Conservation (phyloP, 2,329 filamentous ascomycete genomes). For the Phialophora chinensis region DNA sequence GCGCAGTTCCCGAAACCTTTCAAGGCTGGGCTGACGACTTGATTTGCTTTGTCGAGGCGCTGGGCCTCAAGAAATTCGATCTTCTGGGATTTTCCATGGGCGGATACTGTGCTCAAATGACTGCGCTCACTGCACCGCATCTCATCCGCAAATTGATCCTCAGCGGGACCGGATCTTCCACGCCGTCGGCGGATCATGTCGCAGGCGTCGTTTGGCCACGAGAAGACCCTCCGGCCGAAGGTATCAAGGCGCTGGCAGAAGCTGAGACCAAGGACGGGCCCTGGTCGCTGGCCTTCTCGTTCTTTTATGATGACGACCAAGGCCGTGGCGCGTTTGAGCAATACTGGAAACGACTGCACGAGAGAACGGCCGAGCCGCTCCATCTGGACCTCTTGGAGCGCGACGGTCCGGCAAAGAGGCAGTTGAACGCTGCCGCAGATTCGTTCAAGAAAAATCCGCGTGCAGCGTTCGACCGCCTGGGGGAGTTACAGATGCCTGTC, state of each 20-base stretch:
- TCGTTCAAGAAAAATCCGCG: constrained; percentile 17
- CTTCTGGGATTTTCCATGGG: constrained; percentile 33
- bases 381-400: constrained; percentile 23
- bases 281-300: constrained; percentile 23
- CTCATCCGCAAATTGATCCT: constrained; percentile 29
- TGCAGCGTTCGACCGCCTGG: constrained; percentile 26
- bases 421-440: constrained; percentile 19
- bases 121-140: constrained; percentile 27
- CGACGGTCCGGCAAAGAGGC: constrained; percentile 19
- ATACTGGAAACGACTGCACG: constrained; percentile 25
- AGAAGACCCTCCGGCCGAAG: constrained; percentile 16
- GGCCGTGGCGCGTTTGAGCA: constrained; percentile 23
- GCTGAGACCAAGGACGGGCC: constrained; percentile 22
- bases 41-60: constrained; percentile 28
- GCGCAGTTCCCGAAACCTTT: constrained; percentile 29
- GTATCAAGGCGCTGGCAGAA: constrained; percentile 14
- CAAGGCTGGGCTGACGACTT: constrained; percentile 30
- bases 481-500: constrained; percentile 29
- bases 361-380: constrained; percentile 28
- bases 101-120: constrained; percentile 27
- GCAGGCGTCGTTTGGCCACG: constrained; percentile 31
- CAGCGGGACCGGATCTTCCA: constrained; percentile 23
- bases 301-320: constrained; percentile 25
- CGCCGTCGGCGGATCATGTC: constrained; percentile 20
- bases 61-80: constrained; percentile 28